Conservation (phyloP, 495 filamentous ascomycete species). For the Aspergillus conjunctus region DNA sequence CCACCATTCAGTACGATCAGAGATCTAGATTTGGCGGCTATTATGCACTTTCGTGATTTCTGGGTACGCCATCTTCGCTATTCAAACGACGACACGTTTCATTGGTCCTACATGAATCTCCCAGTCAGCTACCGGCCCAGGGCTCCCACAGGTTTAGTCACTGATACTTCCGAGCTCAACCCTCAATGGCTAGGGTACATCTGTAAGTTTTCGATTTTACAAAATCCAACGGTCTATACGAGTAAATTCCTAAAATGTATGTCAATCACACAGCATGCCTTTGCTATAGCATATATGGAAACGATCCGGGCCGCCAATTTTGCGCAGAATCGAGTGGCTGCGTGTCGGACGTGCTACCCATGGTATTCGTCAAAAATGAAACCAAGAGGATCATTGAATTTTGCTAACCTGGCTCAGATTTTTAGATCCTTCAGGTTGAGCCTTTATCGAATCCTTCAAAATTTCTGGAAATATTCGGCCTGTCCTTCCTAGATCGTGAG, state of each 20-base stretch:
- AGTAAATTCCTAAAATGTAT: not conserved
- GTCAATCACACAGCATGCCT: conserved; percentile 34
- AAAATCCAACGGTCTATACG: not conserved
- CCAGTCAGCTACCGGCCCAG: conserved; percentile 23
- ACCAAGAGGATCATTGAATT: not conserved
- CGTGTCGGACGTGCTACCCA: conserved; percentile 23
- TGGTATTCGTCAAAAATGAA: conserved; percentile 22
- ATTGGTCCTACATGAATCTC: conserved; percentile 27
- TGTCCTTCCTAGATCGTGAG: conserved; percentile 19
- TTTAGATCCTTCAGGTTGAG: conserved; percentile 31
- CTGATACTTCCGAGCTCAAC: conserved; percentile 13
- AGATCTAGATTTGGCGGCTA: conserved; percentile 20
- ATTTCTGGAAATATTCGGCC: conserved; percentile 33
- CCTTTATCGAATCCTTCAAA: conserved; percentile 21
- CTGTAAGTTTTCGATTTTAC: conserved; percentile 29
- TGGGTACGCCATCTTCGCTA: conserved; percentile 42
- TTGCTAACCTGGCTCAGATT: not conserved
- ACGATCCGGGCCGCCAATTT: conserved; percentile 27
- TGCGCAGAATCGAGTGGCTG: conserved; percentile 35
- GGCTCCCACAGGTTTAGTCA: conserved; percentile 11
- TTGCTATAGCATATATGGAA: conserved; percentile 13
- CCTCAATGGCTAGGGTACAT: conserved; percentile 41
- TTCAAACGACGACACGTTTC: conserved; percentile 28
- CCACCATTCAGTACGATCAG: conserved; percentile 15
- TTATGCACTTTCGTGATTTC: conserved; percentile 42